Evolutionary conservation across 441 rosid species (phyloP).

Genomic region (Populus tomentosa): DNA sequence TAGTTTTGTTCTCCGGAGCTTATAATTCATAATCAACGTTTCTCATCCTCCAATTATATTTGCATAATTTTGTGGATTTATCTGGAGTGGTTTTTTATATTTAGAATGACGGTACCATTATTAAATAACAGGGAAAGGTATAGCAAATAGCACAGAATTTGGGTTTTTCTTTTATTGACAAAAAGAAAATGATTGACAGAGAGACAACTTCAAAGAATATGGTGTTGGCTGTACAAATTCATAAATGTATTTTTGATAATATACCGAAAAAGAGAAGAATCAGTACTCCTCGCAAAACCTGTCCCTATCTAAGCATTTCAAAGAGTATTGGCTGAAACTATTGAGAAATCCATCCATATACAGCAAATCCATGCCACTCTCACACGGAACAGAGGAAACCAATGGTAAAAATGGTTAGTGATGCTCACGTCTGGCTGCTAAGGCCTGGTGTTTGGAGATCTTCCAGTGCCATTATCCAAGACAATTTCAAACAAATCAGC

Average conservation of each 20-base stretch:
- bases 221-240: slow-evolving; percentile 9
- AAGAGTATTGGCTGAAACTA: not conserved
- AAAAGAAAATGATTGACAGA: not conserved
- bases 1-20: not conserved
- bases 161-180: not conserved
- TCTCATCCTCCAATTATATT: not conserved
- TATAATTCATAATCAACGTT: not conserved
- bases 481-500: slow-evolving; percentile 90
- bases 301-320: slow-evolving; percentile 7
- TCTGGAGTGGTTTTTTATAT: not conserved
- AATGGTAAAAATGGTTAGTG: slow-evolving; percentile 9
- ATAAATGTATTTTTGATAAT: not conserved
- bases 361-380: slow-evolving; percentile 18
- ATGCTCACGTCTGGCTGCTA: slow-evolving; percentile 16
- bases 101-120: no score
- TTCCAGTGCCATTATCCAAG: slow-evolving; percentile 44
- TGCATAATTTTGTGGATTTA: not conserved
- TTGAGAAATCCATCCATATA: slow-evolving; percentile 5
- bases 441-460: slow-evolving; percentile 35
- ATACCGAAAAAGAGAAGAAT: not conserved
- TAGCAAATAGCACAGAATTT: not conserved
- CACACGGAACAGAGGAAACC: slow-evolving; percentile 5
- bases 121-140: no score
- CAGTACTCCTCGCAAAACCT: slow-evolving; percentile 6
- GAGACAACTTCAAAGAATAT: not conserved